Evolutionary conservation across 164 flowering plant genomes (phyloP).

Genomic region (Nelumbo lutea): DNA sequence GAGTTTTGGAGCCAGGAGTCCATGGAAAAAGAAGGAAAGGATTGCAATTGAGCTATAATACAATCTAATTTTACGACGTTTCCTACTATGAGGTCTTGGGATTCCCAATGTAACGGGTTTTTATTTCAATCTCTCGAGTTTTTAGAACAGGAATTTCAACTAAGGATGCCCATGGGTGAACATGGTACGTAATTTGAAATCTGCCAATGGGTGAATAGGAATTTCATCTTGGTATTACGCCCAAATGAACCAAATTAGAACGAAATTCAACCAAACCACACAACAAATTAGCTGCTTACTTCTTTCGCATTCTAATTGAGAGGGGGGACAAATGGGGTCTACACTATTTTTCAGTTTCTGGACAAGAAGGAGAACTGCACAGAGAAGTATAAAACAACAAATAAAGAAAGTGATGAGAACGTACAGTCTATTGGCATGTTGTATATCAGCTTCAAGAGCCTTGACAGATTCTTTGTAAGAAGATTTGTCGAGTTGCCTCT

Average conservation of each 20-base stretch:
- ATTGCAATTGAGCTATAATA: neutral
- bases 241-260: neutral
- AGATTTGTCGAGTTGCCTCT: slow-evolving; percentile 34
- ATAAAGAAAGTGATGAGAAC: slow-evolving; percentile 13
- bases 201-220: neutral
- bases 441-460: slow-evolving; percentile 79
- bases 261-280: neutral
- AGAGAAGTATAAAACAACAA: neutral
- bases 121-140: too few species aligned
- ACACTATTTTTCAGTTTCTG: neutral
- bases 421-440: slow-evolving; percentile 74
- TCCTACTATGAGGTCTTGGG: neutral
- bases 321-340: too few species aligned
- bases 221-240: neutral
- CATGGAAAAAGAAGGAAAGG: neutral
- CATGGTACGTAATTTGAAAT: too few species aligned
- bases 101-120: neutral
- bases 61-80: neutral
- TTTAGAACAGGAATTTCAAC: too few species aligned
- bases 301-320: neutral
- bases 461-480: slow-evolving; percentile 67
- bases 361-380: neutral
- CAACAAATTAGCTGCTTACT: neutral
- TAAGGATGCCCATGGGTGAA: too few species aligned
- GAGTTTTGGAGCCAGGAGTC: neutral